A percentile compares a stretch with the other conserved stretches of the same genome.
These are phyloP conservation scores for Fusarium veterinarium DNA, from an alignment of 2,329 filamentous ascomycete genomes.

Conservation along the genomic window DNA sequence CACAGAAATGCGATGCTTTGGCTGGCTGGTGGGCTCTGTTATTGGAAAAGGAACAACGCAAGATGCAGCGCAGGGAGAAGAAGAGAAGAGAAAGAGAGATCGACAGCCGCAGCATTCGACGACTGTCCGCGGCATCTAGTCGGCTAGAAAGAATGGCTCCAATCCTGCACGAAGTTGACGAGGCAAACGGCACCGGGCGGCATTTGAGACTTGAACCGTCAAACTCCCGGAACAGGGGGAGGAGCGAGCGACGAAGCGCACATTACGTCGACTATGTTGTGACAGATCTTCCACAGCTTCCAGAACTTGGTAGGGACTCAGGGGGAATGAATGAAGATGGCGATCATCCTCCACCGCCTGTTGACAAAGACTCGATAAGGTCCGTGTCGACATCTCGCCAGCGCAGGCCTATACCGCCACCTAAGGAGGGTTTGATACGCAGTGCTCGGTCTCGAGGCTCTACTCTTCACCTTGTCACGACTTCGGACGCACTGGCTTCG, in stretches of 20 bases:
- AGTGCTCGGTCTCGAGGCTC: constrained; percentile 82
- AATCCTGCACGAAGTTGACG: constrained; percentile 80
- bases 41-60: constrained; percentile 93
- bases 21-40: constrained; percentile 97
- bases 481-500: constrained; percentile 62
- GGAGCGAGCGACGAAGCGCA: constrained; percentile 80
- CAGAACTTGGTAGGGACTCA: constrained; percentile 66
- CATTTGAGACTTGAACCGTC: constrained; percentile 57
- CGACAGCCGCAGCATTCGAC: constrained; percentile 81
- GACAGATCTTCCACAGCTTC: constrained; percentile 81
- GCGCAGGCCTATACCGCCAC: constrained; percentile 81
- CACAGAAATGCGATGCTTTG: constrained; percentile 88
- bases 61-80: constrained; percentile 80
- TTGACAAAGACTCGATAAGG: constrained; percentile 82
- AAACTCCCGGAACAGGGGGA: constrained; percentile 75
- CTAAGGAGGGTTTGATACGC: constrained; percentile 80
- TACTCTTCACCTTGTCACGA: constrained; percentile 86
- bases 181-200: constrained; percentile 71
- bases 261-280: constrained; percentile 72
- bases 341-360: constrained; percentile 73
- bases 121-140: constrained; percentile 90
- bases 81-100: constrained; percentile 87
- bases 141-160: constrained; percentile 84
- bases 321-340: constrained; percentile 57
- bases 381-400: constrained; percentile 82